Evolutionary conservation across 2,329 filamentous ascomycete genomes (phyloP).

Genomic region (Neoarthrinium moseri): DNA sequence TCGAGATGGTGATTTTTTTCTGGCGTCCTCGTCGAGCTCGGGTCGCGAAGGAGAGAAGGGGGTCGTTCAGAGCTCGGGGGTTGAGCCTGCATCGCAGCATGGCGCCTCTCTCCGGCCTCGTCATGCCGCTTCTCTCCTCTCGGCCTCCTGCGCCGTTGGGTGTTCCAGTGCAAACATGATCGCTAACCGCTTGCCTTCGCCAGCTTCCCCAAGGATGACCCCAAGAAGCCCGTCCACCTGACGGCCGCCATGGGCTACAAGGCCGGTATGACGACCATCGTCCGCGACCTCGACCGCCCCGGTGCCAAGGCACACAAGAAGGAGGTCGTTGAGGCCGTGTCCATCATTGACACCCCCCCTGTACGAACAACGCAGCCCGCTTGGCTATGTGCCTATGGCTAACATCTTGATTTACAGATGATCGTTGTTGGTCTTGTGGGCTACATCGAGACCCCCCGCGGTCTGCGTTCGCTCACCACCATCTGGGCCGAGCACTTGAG

Average conservation of each 20-base stretch:
- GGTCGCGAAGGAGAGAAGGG: neutral
- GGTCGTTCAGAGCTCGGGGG: slow-evolving; percentile 12
- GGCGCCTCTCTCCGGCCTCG: no score
- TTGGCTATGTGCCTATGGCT: slow-evolving; percentile 72
- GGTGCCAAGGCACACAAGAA: slow-evolving; percentile 99
- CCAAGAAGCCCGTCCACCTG: slow-evolving; percentile 99
- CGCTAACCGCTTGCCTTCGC: slow-evolving; percentile 14
- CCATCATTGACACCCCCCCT: slow-evolving; percentile 89
- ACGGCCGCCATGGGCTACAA: slow-evolving; percentile 99
- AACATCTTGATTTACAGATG: slow-evolving; percentile 77
- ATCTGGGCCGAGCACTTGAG: slow-evolving; percentile 99
- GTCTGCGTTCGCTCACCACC: slow-evolving; percentile 98
- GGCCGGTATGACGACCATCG: slow-evolving; percentile 99
- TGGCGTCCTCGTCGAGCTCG: neutral
- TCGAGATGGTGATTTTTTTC: neutral
- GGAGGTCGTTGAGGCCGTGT: slow-evolving; percentile 87
- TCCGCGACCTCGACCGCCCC: slow-evolving; percentile 97
- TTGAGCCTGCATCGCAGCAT: no score
- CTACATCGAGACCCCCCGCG: slow-evolving; percentile 99
- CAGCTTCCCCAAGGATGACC: slow-evolving; percentile 99
- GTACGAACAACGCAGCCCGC: slow-evolving; percentile 86
- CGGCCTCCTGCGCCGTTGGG: no score
- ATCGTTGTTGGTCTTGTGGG: slow-evolving; percentile 99
- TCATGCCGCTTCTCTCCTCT: no score
- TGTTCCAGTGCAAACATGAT: no score